These are phyloP conservation scores for Jamesozyma spencerorum DNA, from an alignment of 805 yeast species.

Conservation along the genomic window DNA sequence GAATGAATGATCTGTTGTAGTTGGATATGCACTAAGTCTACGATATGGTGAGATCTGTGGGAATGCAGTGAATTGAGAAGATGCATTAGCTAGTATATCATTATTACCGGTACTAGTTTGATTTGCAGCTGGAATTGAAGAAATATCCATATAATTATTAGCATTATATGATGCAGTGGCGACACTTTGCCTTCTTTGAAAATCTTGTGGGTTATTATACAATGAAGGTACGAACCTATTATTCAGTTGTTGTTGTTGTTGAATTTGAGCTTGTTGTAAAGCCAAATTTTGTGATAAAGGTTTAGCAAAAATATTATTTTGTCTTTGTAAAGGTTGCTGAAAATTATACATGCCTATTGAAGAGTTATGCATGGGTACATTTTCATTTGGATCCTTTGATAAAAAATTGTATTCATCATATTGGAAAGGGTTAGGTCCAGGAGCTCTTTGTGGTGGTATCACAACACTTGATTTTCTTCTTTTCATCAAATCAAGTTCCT, in stretches of 20 bases:
- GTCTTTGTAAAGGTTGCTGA: conserved; percentile 7
- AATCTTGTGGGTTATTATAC: conserved; percentile 19
- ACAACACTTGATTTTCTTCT: conserved; percentile 31
- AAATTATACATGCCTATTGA: neutral
- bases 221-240: conserved; percentile 17
- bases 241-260: conserved; percentile 12
- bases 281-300: conserved; percentile 1
- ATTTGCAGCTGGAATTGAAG: conserved; percentile 1
- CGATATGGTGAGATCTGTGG: conserved; percentile 20
- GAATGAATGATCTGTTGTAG: conserved; percentile 19
- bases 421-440: conserved; percentile 34
- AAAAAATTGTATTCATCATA: conserved; percentile 18
- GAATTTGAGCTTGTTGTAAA: conserved; percentile 7
- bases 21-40: conserved; percentile 24
- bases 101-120: conserved; percentile 2
- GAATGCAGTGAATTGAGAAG: neutral
- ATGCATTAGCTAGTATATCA: neutral
- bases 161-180: conserved; percentile 20
- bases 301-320: neutral
- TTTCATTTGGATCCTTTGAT: conserved; percentile 6
- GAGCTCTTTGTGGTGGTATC: conserved; percentile 38
- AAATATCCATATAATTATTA: neutral
- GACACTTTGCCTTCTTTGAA: conserved; percentile 32
- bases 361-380: neutral
- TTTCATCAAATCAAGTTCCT: conserved; percentile 9